Evolutionary conservation across 163 green algal genomes (phyloP).

Genomic region (Chlorella variabilis): DNA sequence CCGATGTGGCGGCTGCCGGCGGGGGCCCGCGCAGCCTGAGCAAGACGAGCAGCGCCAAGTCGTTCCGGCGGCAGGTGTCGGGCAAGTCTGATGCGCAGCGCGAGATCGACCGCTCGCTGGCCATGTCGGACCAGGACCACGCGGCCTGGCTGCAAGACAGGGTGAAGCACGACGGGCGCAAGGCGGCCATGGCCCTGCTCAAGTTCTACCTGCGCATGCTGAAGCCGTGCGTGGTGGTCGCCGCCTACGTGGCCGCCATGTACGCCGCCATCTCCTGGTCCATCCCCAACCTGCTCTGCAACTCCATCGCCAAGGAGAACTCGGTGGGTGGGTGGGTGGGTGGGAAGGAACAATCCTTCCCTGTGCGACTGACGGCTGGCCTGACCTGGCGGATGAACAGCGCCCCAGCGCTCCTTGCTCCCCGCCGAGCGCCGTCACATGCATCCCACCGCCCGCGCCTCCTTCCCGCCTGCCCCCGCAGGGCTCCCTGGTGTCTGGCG

Average conservation of each 20-base stretch:
- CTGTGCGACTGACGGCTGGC: too few species aligned
- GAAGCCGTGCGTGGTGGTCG: constrained; percentile 20
- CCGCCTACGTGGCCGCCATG: constrained; percentile 35
- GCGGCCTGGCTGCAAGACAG: constrained; percentile 10
- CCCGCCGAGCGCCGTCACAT: too few species aligned
- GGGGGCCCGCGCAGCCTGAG: background rate
- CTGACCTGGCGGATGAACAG: too few species aligned
- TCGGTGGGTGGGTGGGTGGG: constrained; percentile 44
- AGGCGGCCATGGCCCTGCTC: background rate
- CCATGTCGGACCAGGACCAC: constrained; percentile 7
- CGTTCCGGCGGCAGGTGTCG: background rate
- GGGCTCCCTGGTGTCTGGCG: background rate
- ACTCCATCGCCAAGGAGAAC: constrained; percentile 29
- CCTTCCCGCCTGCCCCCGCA: background rate
- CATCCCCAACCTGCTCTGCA: constrained; percentile 45
- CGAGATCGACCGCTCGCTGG: background rate
- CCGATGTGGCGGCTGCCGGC: background rate
- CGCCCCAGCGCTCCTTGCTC: too few species aligned
- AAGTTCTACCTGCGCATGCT: constrained; percentile 40
- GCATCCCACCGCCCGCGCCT: too few species aligned
- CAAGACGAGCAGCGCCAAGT: background rate
- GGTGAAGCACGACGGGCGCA: background rate
- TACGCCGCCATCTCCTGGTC: constrained; percentile 40
- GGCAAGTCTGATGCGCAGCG: background rate
- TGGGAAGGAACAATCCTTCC: too few species aligned